These are phyloP conservation scores for Penicillium paxilli DNA, from an alignment of 495 filamentous ascomycete genomes.

Conservation along the genomic window DNA sequence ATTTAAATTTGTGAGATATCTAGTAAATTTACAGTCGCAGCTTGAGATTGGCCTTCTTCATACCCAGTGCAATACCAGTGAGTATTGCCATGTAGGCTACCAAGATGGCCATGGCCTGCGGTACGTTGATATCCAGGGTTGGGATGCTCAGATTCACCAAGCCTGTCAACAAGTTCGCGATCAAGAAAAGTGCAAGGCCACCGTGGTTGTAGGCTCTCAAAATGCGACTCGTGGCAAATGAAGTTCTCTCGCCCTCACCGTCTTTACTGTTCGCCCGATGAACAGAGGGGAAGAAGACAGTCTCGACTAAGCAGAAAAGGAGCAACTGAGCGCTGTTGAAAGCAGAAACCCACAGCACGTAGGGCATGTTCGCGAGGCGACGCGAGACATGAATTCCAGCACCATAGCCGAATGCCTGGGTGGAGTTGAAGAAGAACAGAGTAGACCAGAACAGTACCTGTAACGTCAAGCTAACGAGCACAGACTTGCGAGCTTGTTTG, in stretches of 20 bases:
- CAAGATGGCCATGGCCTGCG: constrained; percentile 70
- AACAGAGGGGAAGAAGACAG: constrained; percentile 69
- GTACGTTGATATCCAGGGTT: constrained; percentile 67
- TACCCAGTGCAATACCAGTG: constrained; percentile 63
- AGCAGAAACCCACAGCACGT: constrained; percentile 84
- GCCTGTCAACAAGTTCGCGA: constrained; percentile 88
- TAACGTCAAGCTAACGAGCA: constrained; percentile 58
- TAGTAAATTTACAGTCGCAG: constrained; percentile 57
- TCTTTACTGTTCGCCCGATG: constrained; percentile 53
- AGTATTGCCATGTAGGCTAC: constrained; percentile 67
- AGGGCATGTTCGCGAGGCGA: constrained; percentile 89
- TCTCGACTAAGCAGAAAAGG: constrained; percentile 75
- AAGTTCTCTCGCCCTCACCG: constrained; percentile 55
- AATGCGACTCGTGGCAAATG: constrained; percentile 74
- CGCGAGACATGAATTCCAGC: constrained; percentile 72
- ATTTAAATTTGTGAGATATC: constrained; percentile 10
- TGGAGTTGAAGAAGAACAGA: constrained; percentile 66
- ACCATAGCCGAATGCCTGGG: constrained; percentile 65
- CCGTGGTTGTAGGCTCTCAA: constrained; percentile 85
- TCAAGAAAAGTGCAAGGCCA: constrained; percentile 80
- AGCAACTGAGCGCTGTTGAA: constrained; percentile 84
- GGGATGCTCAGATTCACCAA: constrained; percentile 81
- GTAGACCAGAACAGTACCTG: constrained; percentile 66
- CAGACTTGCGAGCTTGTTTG: constrained; percentile 44
- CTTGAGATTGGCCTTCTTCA: constrained; percentile 73